These are phyloP conservation scores for Aspergillus sp. DNA, from an alignment of 2,329 filamentous ascomycete species.

Conservation along the genomic window DNA sequence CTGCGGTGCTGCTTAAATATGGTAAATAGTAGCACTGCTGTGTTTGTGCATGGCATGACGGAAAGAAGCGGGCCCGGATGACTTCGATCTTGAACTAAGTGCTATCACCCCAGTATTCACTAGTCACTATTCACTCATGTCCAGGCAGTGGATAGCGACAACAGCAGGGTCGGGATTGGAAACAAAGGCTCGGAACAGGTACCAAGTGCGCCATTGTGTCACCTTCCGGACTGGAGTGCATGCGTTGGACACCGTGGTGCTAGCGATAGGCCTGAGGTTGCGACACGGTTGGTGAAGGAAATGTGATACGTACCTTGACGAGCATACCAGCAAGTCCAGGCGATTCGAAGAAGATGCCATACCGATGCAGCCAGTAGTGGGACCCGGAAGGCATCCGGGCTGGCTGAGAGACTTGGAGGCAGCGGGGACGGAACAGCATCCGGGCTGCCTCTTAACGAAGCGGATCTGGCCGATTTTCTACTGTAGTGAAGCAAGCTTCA, in stretches of 20 bases:
- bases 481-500: not conserved
- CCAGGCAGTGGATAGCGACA: not conserved
- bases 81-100: not conserved
- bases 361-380: not conserved
- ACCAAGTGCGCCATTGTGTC: not conserved
- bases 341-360: not conserved
- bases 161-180: not conserved
- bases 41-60: not conserved
- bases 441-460: not conserved
- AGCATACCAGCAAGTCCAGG: not conserved
- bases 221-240: not conserved
- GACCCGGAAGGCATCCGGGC: conserved; percentile 6
- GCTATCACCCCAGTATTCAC: not conserved
- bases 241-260: not conserved
- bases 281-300: not conserved
- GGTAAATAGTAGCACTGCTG: not conserved
- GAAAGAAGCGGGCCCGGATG: conserved; percentile 6
- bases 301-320: not conserved
- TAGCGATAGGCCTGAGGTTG: not conserved
- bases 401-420: not conserved
- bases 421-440: conserved; percentile 27
- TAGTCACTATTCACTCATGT: not conserved
- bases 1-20: conserved; percentile 1
- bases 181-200: not conserved
- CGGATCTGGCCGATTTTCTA: not conserved